phyloP scores from a whole-genome alignment of 495 filamentous ascomycete genomes.

The Lentithecium fluviatile region DNA sequence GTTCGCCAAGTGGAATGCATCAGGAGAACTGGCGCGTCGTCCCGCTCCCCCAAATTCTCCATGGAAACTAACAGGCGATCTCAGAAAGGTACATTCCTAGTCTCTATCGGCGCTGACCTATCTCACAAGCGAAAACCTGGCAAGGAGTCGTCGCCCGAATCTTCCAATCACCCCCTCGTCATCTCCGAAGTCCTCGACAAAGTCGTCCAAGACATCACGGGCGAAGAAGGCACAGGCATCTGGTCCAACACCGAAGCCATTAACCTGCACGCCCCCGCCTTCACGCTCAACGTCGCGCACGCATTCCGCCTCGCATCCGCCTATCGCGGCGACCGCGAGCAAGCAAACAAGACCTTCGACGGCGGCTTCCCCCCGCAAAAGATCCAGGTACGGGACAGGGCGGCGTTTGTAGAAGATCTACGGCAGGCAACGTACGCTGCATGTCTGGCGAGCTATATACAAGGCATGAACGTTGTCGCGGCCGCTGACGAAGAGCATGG shows the following conservation, averaged over 20 bases:
- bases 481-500: constrained; percentile 58
- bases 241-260: constrained; percentile 65
- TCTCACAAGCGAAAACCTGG: constrained; percentile 50
- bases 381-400: constrained; percentile 46
- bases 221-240: constrained; percentile 66
- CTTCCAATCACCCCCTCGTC: constrained; percentile 49
- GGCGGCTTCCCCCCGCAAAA: constrained; percentile 38
- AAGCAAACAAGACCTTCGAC: constrained; percentile 37
- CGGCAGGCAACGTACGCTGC: constrained; percentile 60
- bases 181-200: constrained; percentile 70
- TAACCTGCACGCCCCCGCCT: constrained; percentile 60
- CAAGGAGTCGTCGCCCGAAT: constrained; percentile 40
- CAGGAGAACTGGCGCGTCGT: constrained; percentile 53
- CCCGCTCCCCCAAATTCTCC: neutral
- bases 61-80: neutral
- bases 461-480: constrained; percentile 67
- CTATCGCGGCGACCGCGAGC: constrained; percentile 55
- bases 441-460: constrained; percentile 63
- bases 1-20: constrained; percentile 60
- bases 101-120: constrained; percentile 64
- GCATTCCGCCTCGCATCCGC: constrained; percentile 66
- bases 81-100: constrained; percentile 55
- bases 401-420: constrained; percentile 58
- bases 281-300: constrained; percentile 64
- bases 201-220: constrained; percentile 69